Percentiles rank a stretch among this genome's conserved stretches.
Evolutionary conservation across 768 basidiomycete species (phyloP).

Genomic region (Leccinum rimulosum): DNA sequence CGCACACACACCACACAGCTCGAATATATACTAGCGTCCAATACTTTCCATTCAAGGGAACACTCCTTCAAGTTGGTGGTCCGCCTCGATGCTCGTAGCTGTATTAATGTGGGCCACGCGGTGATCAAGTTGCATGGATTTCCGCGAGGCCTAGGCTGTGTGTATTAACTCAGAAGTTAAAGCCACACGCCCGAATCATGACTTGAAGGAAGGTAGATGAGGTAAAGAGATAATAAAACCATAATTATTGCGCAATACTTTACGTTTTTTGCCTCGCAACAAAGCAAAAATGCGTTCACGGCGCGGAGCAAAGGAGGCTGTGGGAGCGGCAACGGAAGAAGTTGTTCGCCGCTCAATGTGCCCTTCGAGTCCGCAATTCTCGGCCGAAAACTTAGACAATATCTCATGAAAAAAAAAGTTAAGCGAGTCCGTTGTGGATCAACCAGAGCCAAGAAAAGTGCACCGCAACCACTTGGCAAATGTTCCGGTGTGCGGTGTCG

Average conservation of each 20-base stretch:
- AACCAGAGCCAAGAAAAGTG: neutral
- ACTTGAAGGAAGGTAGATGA: constrained; percentile 8
- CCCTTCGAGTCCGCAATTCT: constrained; percentile 20
- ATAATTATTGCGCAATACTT: constrained; percentile 15
- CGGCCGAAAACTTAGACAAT: constrained; percentile 8
- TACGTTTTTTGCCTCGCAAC: constrained; percentile 26
- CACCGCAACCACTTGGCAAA: neutral
- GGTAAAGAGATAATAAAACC: constrained; percentile 10
- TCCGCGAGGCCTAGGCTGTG: constrained; percentile 2
- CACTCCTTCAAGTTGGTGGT: neutral
- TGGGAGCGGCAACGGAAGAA: constrained; percentile 10
- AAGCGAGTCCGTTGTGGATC: neutral
- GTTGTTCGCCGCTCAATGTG: constrained; percentile 24
- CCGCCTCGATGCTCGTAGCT: neutral
- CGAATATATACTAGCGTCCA: neutral
- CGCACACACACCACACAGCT: neutral
- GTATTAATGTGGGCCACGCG: neutral
- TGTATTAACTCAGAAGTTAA: neutral
- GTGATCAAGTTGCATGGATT: constrained; percentile 13
- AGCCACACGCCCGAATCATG: constrained; percentile 2
- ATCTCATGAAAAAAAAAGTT: constrained; percentile 4
- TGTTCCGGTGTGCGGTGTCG: neutral
- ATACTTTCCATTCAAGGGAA: neutral
- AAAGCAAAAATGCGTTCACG: constrained; percentile 10
- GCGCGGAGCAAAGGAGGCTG: constrained; percentile 22